Base-by-base conservation (phyloP, 176 grass and related monocot species). In the Paspalum notatum region DNA sequence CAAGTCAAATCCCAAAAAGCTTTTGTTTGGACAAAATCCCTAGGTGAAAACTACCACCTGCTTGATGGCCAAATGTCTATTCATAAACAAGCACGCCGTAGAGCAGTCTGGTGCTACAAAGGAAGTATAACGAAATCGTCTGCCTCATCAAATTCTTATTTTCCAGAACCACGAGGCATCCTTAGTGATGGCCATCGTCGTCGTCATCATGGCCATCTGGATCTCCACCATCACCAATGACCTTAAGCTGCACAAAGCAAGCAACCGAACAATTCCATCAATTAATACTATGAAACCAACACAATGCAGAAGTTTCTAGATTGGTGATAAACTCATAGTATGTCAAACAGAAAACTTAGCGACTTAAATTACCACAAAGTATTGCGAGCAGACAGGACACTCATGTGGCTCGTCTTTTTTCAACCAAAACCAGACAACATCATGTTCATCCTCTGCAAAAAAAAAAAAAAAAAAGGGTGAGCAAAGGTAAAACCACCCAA, bases 341-440 rank as follows among this genome's bases (percentile, higher is more conserved):
- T 58, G 37, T 3, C 15, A 50, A 77, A 42, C 45, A 88, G 3
- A 6, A 58, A 58, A 39, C 15, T 41, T 62, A 41, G 17, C 0
- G 40, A 62, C n/a, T 73, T 62, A 25, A 89, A 77, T 87, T 99
- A 95, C 90, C 93, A 68, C 84, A 84, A 96, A 99, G 68, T 96
- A 96, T 68, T 99, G 96, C 8, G 96, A 95, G 87, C 97, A 99
- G 26, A 99, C 82, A 49, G 90, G 93, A 62, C 96, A 99, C 63
- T 93, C 92, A 84, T 95, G 96, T 3, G 93, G 92, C 27, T 99
- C 90, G 56, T 91, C 92, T 78, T 99, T 99, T 80, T 99, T 88
- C 86, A 99, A 86, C 96, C 96, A 99, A 70, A 99, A 99, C 96
- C 96, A 99, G 59, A 95, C 76, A 27, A 99, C 87, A 80, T 99